phyloP scores from a whole-genome alignment of 768 basidiomycete genomes.

The Serendipita vermifera region DNA sequence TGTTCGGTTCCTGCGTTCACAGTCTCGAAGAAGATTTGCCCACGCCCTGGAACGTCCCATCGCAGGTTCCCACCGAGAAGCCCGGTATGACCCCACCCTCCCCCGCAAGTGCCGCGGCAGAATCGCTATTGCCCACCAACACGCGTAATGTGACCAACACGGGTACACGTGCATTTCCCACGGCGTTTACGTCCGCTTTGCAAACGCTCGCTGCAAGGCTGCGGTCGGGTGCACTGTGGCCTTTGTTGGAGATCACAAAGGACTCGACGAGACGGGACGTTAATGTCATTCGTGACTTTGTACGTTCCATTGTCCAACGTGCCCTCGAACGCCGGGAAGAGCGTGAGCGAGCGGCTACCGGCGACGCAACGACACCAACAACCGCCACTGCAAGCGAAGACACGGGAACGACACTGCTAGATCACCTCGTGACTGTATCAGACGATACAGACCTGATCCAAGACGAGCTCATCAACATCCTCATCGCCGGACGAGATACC shows the following conservation, averaged over 20 bases:
- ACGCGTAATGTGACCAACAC: constrained; percentile 33
- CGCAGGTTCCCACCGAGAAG: constrained; percentile 25
- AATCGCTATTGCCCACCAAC: constrained; percentile 11
- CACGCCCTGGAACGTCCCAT: constrained; percentile 16
- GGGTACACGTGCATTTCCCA: constrained; percentile 32
- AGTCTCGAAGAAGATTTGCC: constrained; percentile 39
- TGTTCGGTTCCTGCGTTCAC: constrained; percentile 48
- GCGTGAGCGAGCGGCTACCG: constrained; percentile 26
- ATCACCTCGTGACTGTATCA: constrained; percentile 42
- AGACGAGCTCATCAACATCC: constrained; percentile 42
- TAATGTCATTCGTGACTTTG: constrained; percentile 36
- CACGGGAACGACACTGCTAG: constrained; percentile 30
- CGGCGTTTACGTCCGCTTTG: constrained; percentile 29
- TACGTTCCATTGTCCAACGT: constrained; percentile 40
- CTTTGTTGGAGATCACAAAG: constrained; percentile 38
- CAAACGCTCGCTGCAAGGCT: background rate
- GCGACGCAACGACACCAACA: constrained; percentile 28
- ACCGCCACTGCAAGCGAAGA: constrained; percentile 22
- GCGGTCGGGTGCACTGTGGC: constrained; percentile 28
- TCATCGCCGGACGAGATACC: constrained; percentile 33
- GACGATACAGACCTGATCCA: constrained; percentile 38
- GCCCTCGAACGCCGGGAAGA: constrained; percentile 33
- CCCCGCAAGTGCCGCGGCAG: constrained; percentile 19
- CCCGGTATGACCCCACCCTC: constrained; percentile 35
- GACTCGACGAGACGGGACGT: constrained; percentile 36